Percentiles rank a stretch among this genome's conserved stretches.
Conservation (phyloP, 352 stramenopile genomes). For the Chrysophaeum taylorii region DNA sequence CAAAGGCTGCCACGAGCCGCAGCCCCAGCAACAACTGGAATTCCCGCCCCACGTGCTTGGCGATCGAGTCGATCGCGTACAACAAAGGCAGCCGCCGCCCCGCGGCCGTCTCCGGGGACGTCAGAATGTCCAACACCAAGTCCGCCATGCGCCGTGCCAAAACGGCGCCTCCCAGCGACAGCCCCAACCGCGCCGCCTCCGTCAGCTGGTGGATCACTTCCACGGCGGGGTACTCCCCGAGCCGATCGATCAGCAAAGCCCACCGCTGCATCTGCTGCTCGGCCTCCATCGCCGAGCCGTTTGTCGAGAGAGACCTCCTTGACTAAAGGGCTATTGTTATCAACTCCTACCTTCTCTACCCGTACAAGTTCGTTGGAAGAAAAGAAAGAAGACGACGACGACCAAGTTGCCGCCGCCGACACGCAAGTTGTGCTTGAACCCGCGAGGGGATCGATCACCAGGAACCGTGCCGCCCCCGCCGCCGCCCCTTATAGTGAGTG, state of each 20-base stretch:
- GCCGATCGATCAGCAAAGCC: background rate
- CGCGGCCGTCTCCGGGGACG: background rate
- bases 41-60: conserved; percentile 4
- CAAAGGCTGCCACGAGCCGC: background rate
- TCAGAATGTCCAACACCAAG: background rate
- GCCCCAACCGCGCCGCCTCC: background rate
- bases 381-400: too few relatives aligned
- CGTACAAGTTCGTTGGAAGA: too few relatives aligned
- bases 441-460: too few relatives aligned
- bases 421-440: too few relatives aligned
- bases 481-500: too few relatives aligned
- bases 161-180: background rate
- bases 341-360: too few relatives aligned
- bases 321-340: too few relatives aligned
- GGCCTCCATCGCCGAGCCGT: conserved; percentile 7
- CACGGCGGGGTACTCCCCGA: background rate
- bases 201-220: conserved; percentile 12
- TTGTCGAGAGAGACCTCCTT: too few relatives aligned
- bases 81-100: conserved; percentile 11
- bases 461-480: too few relatives aligned
- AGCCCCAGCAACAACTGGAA: background rate
- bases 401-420: too few relatives aligned
- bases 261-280: conserved; percentile 1
- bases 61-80: conserved; percentile 6
- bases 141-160: background rate